Evolutionary conservation across 805 yeast species (phyloP).

Genomic region (Saccharomycopsis sp.): DNA sequence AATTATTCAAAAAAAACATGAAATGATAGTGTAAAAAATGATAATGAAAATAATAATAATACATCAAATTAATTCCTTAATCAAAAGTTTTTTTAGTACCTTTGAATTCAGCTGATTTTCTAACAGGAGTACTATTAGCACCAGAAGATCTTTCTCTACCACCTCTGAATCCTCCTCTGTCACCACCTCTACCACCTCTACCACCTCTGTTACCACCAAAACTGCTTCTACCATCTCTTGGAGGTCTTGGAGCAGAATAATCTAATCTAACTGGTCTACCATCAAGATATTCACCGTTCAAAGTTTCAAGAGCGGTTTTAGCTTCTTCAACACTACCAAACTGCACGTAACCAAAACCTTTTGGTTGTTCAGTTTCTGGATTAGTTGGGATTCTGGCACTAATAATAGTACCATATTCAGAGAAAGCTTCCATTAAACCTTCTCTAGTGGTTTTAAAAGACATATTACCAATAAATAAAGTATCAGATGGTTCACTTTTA

Average conservation of each 20-base stretch:
- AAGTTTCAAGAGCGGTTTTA: conserved; percentile 71
- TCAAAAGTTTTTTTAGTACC: conserved; percentile 82
- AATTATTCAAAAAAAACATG: too few relatives aligned
- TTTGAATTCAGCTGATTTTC: conserved; percentile 46
- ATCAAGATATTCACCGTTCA: conserved; percentile 81
- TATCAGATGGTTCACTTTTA: conserved; percentile 88
- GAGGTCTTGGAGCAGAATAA: conserved; percentile 82
- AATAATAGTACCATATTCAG: conserved; percentile 69
- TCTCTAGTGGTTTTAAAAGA: conserved; percentile 87
- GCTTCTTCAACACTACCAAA: conserved; percentile 83
- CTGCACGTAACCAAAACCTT: conserved; percentile 98
- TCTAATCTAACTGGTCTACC: conserved; percentile 95
- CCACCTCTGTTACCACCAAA: conserved; percentile 37
- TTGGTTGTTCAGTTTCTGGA: conserved; percentile 97
- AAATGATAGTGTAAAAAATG: too few relatives aligned
- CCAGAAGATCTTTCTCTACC: conserved; percentile 28
- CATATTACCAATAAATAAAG: conserved; percentile 91
- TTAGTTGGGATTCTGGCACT: conserved; percentile 95
- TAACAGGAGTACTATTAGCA: conserved; percentile 44
- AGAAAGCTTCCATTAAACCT: conserved; percentile 59
- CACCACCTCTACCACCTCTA: conserved; percentile 24
- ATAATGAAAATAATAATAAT: too few relatives aligned
- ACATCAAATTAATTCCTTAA: conserved; percentile 28
- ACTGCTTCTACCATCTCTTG: conserved; percentile 29
- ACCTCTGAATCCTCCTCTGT: conserved; percentile 25